Evolutionary conservation across 2,329 filamentous ascomycete species (phyloP), one percentile per base, ranked within the genome.

Genomic region (Didymella glomerata): DNA sequence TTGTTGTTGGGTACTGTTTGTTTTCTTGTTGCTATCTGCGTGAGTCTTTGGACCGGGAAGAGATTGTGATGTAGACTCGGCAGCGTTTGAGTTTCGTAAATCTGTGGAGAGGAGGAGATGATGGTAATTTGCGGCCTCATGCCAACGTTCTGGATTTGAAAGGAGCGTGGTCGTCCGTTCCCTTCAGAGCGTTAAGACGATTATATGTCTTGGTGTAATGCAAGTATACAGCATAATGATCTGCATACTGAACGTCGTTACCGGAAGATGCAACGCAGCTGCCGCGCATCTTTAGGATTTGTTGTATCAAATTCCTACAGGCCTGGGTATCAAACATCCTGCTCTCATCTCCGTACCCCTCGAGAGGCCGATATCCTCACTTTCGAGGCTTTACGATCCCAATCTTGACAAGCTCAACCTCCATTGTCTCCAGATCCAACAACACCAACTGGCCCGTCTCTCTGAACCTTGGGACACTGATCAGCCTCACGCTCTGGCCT

Each of bases 391-490:
- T 54, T 50, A 67, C 65, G 48, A 70, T 45, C 14, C 57, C 67
- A 20, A 76, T 10, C 28, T 67, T 59, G 28, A 97, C 81, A 48
- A 85, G 81, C 66, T 93, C 89, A 1, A 91, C 88, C 46, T 93
- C 91, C 60, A 97, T 77, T 1, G 91, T 96, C 78, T 98, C 93
- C 45, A 87, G 82, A 78, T 99, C 94, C 11, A 99, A 80, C 50
- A 99, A 72, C 0, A 97, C 87, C 22, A 99, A 71, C 78, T 96
- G 88, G 18, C 89, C 89, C 0, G 90, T 93, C 63, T 90, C 83
- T 1, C 85, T 83, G 73, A 98, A 99, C 22, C 85, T 89, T 0
- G 96, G 96, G 38, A 99, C 85, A 0, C 91, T 84, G n/a, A 99
- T 81, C 3, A 98, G 80, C 41, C 92, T 84, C 9, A 97, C 90